These are phyloP conservation scores for Suillus clintonianus DNA, from an alignment of 768 basidiomycete genomes.

Conservation along the genomic window DNA sequence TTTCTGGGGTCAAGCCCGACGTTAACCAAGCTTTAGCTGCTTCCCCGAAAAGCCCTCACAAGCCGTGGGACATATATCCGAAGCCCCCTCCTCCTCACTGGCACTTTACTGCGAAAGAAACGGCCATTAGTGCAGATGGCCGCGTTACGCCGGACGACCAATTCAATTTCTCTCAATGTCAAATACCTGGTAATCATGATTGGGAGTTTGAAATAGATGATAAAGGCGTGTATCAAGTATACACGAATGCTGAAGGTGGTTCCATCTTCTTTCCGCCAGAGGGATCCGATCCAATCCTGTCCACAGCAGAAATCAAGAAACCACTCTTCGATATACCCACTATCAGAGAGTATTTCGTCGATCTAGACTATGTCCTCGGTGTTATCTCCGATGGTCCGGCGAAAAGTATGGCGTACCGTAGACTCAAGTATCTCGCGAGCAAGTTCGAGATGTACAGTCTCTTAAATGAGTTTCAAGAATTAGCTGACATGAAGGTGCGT, in stretches of 20 bases:
- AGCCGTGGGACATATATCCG: constrained; percentile 89
- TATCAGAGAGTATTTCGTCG: constrained; percentile 93
- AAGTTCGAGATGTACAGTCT: constrained; percentile 94
- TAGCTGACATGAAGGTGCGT: constrained; percentile 94
- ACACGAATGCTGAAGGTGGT: constrained; percentile 35
- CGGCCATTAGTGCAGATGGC: constrained; percentile 44
- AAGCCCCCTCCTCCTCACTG: constrained; percentile 93
- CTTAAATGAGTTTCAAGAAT: constrained; percentile 90
- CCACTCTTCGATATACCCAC: constrained; percentile 80
- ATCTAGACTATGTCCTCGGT: constrained; percentile 86
- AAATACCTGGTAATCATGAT: constrained; percentile 67
- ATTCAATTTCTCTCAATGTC: constrained; percentile 74
- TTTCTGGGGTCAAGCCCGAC: constrained; percentile 70
- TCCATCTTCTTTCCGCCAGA: not conserved
- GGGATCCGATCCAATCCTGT: not conserved
- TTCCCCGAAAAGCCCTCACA: constrained; percentile 33
- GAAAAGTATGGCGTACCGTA: constrained; percentile 91
- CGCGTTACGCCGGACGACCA: constrained; percentile 29
- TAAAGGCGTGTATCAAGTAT: constrained; percentile 91
- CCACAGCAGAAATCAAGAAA: constrained; percentile 36
- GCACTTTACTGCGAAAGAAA: constrained; percentile 72
- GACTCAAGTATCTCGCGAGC: constrained; percentile 87
- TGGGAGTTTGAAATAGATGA: constrained; percentile 78
- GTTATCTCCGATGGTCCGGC: constrained; percentile 96
- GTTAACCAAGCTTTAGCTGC: constrained; percentile 37